phyloP scores from a whole-genome alignment of 2,329 filamentous ascomycete species.

The Sporothrix phasma region DNA sequence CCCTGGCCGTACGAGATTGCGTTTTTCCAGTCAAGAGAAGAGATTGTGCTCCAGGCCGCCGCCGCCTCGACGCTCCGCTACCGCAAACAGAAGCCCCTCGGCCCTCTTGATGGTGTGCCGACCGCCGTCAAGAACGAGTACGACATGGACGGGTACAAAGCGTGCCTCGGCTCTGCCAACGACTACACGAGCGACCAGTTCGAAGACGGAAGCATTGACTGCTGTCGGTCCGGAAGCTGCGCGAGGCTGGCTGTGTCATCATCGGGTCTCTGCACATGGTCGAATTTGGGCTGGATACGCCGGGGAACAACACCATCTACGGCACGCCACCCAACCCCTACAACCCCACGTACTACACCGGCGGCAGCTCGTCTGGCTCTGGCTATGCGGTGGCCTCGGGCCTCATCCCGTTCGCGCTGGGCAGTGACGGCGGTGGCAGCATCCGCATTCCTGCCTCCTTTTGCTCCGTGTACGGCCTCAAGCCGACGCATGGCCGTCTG shows the following conservation, averaged over 20 bases:
- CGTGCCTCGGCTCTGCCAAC: conserved; percentile 51
- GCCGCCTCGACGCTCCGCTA: conserved; percentile 37
- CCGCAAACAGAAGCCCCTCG: conserved; percentile 45
- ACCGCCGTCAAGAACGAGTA: conserved; percentile 70
- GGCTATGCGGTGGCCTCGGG: conserved; percentile 61
- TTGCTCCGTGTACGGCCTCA: conserved; percentile 66
- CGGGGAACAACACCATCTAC: conserved; percentile 62
- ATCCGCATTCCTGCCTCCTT: conserved; percentile 64
- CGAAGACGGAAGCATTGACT: conserved; percentile 37
- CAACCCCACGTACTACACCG: conserved; percentile 62
- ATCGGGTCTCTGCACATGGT: conserved; percentile 70
- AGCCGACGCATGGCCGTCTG: conserved; percentile 58
- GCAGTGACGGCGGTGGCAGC: conserved; percentile 63
- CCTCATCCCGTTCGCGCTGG: conserved; percentile 60
- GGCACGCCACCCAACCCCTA: conserved; percentile 71
- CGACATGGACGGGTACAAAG: conserved; percentile 63
- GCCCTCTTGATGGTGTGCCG: conserved; percentile 61
- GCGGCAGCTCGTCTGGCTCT: conserved; percentile 65
- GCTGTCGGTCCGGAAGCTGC: conserved; percentile 60
- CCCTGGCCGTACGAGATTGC: conserved; percentile 33
- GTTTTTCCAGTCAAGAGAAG: conserved; percentile 35
- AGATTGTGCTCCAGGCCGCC: conserved; percentile 34
- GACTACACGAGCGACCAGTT: conserved; percentile 44
- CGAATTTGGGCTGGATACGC: conserved; percentile 64
- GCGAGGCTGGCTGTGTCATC: conserved; percentile 60